phyloP scores from a whole-genome alignment of 1,139 yeast genomes.

The Magnusiomyces magnusii region DNA sequence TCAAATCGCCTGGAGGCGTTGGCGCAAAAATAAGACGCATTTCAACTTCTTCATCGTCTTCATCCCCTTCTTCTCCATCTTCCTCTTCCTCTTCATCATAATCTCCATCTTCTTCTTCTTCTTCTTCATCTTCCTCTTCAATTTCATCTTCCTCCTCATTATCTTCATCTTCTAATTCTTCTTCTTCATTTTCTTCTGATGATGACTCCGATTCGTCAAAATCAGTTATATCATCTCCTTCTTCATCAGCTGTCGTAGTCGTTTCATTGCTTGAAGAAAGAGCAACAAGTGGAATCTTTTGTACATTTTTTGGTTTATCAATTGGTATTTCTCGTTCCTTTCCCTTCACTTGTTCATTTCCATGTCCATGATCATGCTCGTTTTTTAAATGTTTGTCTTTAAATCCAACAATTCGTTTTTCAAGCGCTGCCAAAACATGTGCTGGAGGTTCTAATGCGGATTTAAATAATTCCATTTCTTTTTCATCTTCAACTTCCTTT shows the following conservation, averaged over 20 bases:
- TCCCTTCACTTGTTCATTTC: too few species aligned
- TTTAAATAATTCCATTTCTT: neutral
- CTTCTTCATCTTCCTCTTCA: conserved; percentile 12
- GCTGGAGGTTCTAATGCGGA: neutral
- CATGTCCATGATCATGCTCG: too few species aligned
- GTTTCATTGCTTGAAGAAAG: neutral
- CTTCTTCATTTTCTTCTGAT: conserved; percentile 13
- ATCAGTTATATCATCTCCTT: neutral
- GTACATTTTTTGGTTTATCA: neutral
- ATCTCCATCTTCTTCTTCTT: neutral
- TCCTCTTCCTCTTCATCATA: conserved; percentile 1
- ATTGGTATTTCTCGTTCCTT: too few species aligned
- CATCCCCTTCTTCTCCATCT: neutral
- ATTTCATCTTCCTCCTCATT: conserved; percentile 8
- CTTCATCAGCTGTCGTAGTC: neutral
- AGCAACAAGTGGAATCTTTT: neutral
- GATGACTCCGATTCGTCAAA: neutral
- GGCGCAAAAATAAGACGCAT: conserved; percentile 1
- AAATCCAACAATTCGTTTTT: neutral
- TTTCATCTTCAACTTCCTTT: neutral
- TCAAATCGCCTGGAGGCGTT: neutral
- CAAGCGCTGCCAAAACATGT: neutral
- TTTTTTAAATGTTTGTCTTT: too few species aligned
- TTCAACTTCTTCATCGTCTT: conserved; percentile 2
- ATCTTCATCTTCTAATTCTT: conserved; percentile 12